Base-by-base conservation (phyloP, 78 protist genomes). In the Dictyostelium intermedium region DNA sequence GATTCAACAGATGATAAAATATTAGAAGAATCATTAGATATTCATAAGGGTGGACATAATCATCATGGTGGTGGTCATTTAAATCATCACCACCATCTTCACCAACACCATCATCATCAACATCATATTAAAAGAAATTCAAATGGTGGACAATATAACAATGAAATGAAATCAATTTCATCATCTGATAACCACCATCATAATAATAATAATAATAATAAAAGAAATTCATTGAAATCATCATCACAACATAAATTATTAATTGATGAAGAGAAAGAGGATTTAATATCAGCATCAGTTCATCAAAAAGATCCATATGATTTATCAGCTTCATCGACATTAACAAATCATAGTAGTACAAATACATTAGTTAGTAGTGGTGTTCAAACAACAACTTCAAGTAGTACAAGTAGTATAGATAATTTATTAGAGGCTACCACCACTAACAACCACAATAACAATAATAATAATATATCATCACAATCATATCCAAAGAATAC, bases 271-370 rank as follows among this genome's bases (percentile, higher is more conserved):
- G 92, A 76, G 1, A 76, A 45, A 39, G 82, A 76, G 39, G 82
- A 76, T 76, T 76, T 76, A 76, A 76, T 76, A 37, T 39, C 61
- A 23, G 82, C 82, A 76, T 39, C 82, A 20, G 53, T 76, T 13
- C 61, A 76, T 41, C 82, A 76, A 76, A 76, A 76, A 76, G 82
- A 76, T 39, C 82, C 82, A 76, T 76, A 39, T 23, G 82, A 76
- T 35, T 50, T 50, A 50, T 50, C 61, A 50, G 35, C 32, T 63
- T 72, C 79, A 34, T 72, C 79, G 32, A 72, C 37, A 27, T 20
- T 32, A 72, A 72, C 37, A 20, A 76, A 76, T 41, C 37, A 34
- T 9, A 39, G 60, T 39, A 39, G 32, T 25, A 76, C 27, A 37
- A 76, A 25, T 39, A 76, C 43, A 16, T 35, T 18, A 9, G n/a